Evolutionary conservation across 148 eudicot genomes (phyloP).

Genomic region (Vaccinium vitisidaea): DNA sequence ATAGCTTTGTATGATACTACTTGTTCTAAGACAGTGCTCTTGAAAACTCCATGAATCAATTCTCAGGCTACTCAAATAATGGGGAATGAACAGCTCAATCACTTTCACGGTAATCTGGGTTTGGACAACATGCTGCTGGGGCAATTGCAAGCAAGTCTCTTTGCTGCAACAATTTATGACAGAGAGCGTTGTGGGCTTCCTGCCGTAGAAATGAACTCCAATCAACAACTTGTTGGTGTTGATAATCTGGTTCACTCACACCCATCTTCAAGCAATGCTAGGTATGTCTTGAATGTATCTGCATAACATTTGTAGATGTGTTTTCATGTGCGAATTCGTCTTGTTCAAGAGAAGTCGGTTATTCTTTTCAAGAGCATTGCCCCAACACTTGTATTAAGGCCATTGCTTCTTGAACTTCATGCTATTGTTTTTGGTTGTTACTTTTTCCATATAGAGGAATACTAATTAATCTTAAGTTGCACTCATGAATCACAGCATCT

Average conservation of each 20-base stretch:
- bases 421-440: not conserved
- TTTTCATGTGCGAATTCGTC: not conserved
- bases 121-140: not conserved
- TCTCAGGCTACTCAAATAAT: constrained; percentile 18
- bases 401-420: not conserved
- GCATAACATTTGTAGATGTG: not conserved
- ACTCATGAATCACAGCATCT: not conserved
- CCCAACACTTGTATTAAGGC: not conserved
- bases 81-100: not conserved
- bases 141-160: not conserved
- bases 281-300: not conserved
- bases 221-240: not conserved
- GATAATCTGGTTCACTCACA: not conserved
- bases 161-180: not conserved
- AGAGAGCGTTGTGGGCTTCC: not conserved
- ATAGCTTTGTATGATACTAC: not conserved
- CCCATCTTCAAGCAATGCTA: not conserved
- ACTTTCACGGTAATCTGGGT: not conserved
- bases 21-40: not conserved
- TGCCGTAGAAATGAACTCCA: not conserved
- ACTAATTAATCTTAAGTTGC: not conserved
- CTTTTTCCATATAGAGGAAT: not conserved
- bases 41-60: not conserved
- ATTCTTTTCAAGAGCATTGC: not conserved
- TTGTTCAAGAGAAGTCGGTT: not conserved